Evolutionary conservation across 1,284 basidiomycete species (phyloP), one percentile per base, ranked within the genome.

Genomic region (Ceratobasidium sp.): DNA sequence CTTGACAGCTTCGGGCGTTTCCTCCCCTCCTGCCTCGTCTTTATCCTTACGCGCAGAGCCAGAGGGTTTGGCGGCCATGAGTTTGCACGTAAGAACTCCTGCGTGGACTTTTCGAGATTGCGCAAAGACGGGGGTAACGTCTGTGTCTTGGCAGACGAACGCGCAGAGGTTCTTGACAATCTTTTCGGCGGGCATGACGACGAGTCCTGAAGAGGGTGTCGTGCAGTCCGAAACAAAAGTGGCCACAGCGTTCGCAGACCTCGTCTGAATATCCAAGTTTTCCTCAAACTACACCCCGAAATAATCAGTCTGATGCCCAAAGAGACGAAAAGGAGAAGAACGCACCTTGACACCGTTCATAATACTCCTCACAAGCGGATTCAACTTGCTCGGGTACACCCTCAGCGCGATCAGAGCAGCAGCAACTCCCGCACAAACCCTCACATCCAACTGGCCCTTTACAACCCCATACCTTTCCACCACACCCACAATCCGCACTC

Each of bases 121-220:
- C 5, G 89, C 85, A 80, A 98, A 99, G 1, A 97, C 91, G 0
- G 97, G 96, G 0, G 96, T 98, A 72, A 92, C 88, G 32, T 92
- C 89, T 14, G 88, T 86, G 80, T 99, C 98, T 79, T 95, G 93
- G 81, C 97, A 99, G 5, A 99, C 85, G 82, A 99, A 99, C 0
- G 95, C 96, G 82, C 95, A 97, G 4, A 99, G 87, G 80, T 99
- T 99, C 84, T 96, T 96, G 78, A 99, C 89, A 71, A 99, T 96
- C 84, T 99, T 99, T 78, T 96, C 94, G 87, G 92, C 77, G 84
- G 87, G 87, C 73, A 87, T 86, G 69, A 83, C 79, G n/a, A 55
- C 67, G 41, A 70, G 43, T 28, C 81, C 79, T 28, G 86, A 80
- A 89, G 86, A 76, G 85, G 77, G 78, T 90, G 82, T 78, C 2